Conservation (phyloP, 1,139 yeast genomes). For the Meyerozyma smithsonii region DNA sequence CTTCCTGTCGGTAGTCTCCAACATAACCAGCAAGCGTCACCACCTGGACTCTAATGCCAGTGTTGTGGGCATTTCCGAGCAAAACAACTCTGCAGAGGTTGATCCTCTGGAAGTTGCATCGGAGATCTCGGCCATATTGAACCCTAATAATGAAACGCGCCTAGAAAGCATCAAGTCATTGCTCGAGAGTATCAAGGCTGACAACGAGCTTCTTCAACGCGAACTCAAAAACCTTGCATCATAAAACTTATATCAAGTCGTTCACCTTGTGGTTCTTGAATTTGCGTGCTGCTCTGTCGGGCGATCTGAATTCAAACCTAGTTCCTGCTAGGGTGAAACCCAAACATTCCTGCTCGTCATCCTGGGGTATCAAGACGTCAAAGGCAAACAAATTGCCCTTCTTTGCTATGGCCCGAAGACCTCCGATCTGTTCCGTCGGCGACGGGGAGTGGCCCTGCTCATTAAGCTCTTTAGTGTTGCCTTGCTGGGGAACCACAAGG, state of each 20-base stretch:
- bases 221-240: not conserved
- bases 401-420: slow-evolving; percentile 54
- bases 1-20: slow-evolving; percentile 16
- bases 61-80: not conserved
- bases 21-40: not conserved
- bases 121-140: not conserved
- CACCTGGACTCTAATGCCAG: slow-evolving; percentile 2
- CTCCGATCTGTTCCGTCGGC: slow-evolving; percentile 42
- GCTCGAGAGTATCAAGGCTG: not conserved
- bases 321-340: slow-evolving; percentile 76
- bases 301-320: slow-evolving; percentile 68
- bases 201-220: not conserved
- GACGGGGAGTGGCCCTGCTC: slow-evolving; percentile 14
- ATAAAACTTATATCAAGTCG: slow-evolving; percentile 37
- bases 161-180: not conserved
- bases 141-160: not conserved
- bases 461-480: slow-evolving; percentile 30
- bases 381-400: slow-evolving; percentile 55
- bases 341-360: slow-evolving; percentile 27
- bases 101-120: not conserved
- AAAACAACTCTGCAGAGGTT: not conserved
- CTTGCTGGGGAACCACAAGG: slow-evolving; percentile 48
- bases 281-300: slow-evolving; percentile 81
- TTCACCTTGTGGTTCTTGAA: slow-evolving; percentile 76
- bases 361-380: slow-evolving; percentile 37